Percentiles rank a stretch among this genome's conserved stretches.
These are phyloP conservation scores for Rhodotorula glutinis DNA, from an alignment of 1,284 basidiomycete species.

Conservation along the genomic window DNA sequence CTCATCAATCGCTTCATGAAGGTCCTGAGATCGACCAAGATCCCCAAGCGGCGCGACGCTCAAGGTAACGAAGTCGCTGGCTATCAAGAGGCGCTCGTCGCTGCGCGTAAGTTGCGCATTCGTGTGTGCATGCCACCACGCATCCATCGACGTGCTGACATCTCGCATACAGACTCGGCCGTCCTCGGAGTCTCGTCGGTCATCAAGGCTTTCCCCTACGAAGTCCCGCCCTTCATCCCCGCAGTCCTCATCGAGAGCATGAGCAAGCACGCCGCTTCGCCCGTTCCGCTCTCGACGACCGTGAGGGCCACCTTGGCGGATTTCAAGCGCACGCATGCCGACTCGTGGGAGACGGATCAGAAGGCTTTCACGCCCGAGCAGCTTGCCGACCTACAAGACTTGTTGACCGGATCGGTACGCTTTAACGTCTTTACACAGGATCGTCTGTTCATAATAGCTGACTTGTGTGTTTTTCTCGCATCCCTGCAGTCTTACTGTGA, in stretches of 20 bases:
- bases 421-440: background rate
- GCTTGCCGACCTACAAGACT: conserved; percentile 76
- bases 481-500: background rate
- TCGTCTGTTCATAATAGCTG: background rate
- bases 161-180: conserved; percentile 51
- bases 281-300: conserved; percentile 68
- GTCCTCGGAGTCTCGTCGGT: conserved; percentile 80
- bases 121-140: background rate
- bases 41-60: conserved; percentile 66
- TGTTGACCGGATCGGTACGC: conserved; percentile 56
- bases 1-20: conserved; percentile 78
- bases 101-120: conserved; percentile 63
- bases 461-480: background rate
- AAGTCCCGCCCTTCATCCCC: conserved; percentile 79
- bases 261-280: conserved; percentile 79
- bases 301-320: conserved; percentile 42
- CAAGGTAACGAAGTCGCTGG: conserved; percentile 55
- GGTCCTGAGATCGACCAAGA: conserved; percentile 60
- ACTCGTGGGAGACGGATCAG: conserved; percentile 72
- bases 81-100: conserved; percentile 70
- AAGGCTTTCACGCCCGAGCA: conserved; percentile 86
- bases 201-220: conserved; percentile 77
- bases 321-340: conserved; percentile 51
- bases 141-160: too few relatives aligned
- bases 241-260: conserved; percentile 74